A percentile compares a stretch with the other conserved stretches of the same genome.
These are phyloP conservation scores for Scheffersomyces coipomensis DNA, from an alignment of 805 yeast genomes.

Conservation along the genomic window DNA sequence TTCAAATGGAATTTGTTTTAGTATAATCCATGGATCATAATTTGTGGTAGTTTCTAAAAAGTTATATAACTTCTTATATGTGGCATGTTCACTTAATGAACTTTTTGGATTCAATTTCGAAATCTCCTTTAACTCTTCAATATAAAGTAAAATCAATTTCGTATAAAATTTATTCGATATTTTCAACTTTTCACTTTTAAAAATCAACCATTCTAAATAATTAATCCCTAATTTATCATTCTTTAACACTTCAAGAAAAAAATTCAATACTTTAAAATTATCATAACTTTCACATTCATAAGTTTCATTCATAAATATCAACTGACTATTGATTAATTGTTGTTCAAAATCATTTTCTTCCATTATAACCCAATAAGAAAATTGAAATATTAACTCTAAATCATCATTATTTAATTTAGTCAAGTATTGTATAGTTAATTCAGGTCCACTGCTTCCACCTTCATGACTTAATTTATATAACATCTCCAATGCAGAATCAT, in stretches of 20 bases:
- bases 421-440: conserved; percentile 53
- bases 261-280: conserved; percentile 51
- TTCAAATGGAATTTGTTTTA: conserved; percentile 30
- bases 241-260: conserved; percentile 30
- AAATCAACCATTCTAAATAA: conserved; percentile 48
- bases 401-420: conserved; percentile 50
- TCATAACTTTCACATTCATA: conserved; percentile 60
- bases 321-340: conserved; percentile 28
- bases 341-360: conserved; percentile 11
- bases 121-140: conserved; percentile 19
- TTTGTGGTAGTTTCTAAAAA: conserved; percentile 28
- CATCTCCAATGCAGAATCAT: conserved; percentile 64
- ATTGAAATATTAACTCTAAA: conserved; percentile 56
- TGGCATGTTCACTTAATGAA: conserved; percentile 7
- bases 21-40: conserved; percentile 38
- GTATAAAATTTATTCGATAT: conserved; percentile 30
- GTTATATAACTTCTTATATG: conserved; percentile 29
- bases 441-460: conserved; percentile 22
- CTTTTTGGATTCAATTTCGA: conserved; percentile 5
- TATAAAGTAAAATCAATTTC: conserved; percentile 29
- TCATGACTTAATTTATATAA: conserved; percentile 37
- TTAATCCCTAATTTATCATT: conserved; percentile 22
- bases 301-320: conserved; percentile 66
- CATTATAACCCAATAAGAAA: conserved; percentile 50
- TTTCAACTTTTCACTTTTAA: conserved; percentile 29